Conservation (phyloP, 768 basidiomycete genomes). For the Saitozyma sp. region DNA sequence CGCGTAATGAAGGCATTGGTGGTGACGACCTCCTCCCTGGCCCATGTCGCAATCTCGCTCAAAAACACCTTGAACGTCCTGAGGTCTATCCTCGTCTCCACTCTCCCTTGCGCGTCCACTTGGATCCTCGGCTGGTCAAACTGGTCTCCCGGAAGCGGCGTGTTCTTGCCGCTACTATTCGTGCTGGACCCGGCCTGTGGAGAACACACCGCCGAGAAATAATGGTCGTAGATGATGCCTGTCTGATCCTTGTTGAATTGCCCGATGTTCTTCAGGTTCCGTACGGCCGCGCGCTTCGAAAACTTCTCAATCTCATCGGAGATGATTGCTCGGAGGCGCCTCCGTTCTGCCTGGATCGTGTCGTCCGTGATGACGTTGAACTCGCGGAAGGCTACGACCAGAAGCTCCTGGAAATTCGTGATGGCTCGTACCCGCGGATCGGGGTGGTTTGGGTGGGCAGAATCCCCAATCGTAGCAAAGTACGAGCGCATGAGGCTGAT, state of each 20-base stretch:
- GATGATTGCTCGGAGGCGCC: constrained; percentile 81
- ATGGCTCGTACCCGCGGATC: constrained; percentile 90
- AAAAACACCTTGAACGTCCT: constrained; percentile 84
- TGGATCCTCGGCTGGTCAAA: constrained; percentile 47
- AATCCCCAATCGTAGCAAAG: constrained; percentile 87
- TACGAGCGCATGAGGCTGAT: constrained; percentile 94
- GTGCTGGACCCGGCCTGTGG: constrained; percentile 17
- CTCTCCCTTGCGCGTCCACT: constrained; percentile 64
- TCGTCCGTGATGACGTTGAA: constrained; percentile 96
- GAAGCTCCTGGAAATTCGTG: constrained; percentile 93
- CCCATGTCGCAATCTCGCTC: constrained; percentile 93
- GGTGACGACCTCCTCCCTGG: constrained; percentile 86
- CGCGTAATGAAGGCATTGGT: constrained; percentile 91
- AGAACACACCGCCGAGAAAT: constrained; percentile 61
- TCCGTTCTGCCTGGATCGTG: constrained; percentile 80
- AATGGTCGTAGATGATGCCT: constrained; percentile 83
- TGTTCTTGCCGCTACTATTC: constrained; percentile 5
- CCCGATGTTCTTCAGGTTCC: constrained; percentile 77
- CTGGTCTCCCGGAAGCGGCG: constrained; percentile 32
- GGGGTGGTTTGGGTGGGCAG: constrained; percentile 83
- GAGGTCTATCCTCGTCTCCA: constrained; percentile 85
- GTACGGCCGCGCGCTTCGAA: constrained; percentile 83
- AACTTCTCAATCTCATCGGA: constrained; percentile 91
- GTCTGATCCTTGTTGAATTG: constrained; percentile 83
- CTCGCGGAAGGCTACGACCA: constrained; percentile 95